Percentiles rank a stretch among this genome's conserved stretches.
These are phyloP conservation scores for Solanum pinnatisectum DNA, from an alignment of 257 asterid species.

Conservation along the genomic window DNA sequence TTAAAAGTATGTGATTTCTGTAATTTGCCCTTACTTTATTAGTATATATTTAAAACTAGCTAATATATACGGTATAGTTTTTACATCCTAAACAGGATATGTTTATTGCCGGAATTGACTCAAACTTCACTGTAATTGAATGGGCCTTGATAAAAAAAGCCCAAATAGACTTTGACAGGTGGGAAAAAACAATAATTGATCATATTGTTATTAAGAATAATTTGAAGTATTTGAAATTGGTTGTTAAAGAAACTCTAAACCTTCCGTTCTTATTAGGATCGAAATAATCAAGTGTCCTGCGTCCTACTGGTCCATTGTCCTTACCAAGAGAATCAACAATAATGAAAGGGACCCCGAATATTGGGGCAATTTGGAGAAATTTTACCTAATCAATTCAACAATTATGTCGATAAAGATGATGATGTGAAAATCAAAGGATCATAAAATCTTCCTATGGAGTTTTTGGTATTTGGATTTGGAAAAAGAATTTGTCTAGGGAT, in stretches of 20 bases:
- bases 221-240: slow-evolving; percentile 5
- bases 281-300: no score
- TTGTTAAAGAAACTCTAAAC: not conserved
- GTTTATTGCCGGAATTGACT: slow-evolving; percentile 1
- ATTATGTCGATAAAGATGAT: no score
- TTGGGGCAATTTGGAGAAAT: not conserved
- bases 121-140: slow-evolving; percentile 11
- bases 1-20: no score
- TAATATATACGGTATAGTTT: no score
- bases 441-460: not conserved
- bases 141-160: slow-evolving; percentile 15
- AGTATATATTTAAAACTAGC: not conserved
- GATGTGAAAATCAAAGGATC: not conserved
- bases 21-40: no score
- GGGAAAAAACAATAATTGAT: not conserved
- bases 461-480: not conserved
- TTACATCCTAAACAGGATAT: not conserved
- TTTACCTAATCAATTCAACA: not conserved
- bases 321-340: slow-evolving; percentile 9
- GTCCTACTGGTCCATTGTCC: not conserved
- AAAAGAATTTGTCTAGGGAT: slow-evolving; percentile 17
- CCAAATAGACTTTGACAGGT: not conserved
- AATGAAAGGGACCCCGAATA: not conserved
- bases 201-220: slow-evolving; percentile 4
- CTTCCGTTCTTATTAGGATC: not conserved